Base-by-base conservation (phyloP, 2,329 filamentous ascomycete genomes). In the Venturia asperata region DNA sequence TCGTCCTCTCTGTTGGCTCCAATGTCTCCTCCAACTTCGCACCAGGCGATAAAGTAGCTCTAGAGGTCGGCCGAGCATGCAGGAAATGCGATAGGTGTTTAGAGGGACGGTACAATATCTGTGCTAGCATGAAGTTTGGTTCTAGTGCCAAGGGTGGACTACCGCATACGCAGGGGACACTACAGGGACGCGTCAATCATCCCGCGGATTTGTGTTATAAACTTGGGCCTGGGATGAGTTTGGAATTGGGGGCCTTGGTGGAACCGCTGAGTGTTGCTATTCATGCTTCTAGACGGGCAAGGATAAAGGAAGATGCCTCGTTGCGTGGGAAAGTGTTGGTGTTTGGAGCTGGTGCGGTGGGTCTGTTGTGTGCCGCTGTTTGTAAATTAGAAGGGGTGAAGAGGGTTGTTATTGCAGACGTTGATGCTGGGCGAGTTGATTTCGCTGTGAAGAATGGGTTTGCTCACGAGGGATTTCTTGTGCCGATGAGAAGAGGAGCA, bases 21-120 rank as follows among this genome's bases (percentile, higher is more conserved):
- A 79, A 79, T 15, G 88, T 91, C 6, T 17, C 84, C 84, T 2
- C 75, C 86, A 7, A 74, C 85, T 15, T 85, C 86, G 85, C 79
- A 55, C 77, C 76, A 41, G 92, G 92, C 66, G 92, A 97, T 78
- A 87, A 90, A 70, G 88, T 97, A 24, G 92, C 93, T n/a, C 81
- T 97, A 52, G 93, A 97, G 81, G 93, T 95, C 17, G 93, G 93
- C 62, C 84, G 90, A 63, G 91, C 92, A 0, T 97, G 93, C 79
- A 86, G 89, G 47, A 72, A 74, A 49, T 87, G 85, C 71, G 74
- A 78, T 27, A 75, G 82, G 63, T 87, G 85, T 71, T 75, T 77
- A 55, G 77, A 81, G 65, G 83, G 82, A 63, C 75, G 84, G 62
- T 87, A 87, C 72, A 87, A 87, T 69, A 84, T 87, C 68, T 87